Conservation (phyloP, 2,329 filamentous ascomycete species). For the Alternaria postmessia region DNA sequence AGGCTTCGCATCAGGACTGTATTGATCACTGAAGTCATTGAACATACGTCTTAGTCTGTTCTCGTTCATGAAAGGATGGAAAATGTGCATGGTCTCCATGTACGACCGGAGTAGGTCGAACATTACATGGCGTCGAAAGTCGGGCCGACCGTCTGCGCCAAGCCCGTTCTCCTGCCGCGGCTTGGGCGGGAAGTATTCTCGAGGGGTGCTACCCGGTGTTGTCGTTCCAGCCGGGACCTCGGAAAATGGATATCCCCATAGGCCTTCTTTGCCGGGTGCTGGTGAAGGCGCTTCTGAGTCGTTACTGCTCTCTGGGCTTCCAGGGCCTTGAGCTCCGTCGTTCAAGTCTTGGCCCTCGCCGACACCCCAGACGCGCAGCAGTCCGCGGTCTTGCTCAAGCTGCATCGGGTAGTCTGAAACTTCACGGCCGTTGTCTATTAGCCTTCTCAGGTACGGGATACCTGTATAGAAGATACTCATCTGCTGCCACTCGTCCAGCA, state of each 20-base stretch:
- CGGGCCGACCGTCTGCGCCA: conserved; percentile 61
- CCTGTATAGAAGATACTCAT: conserved; percentile 65
- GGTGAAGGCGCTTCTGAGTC: conserved; percentile 52
- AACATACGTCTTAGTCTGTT: conserved; percentile 62
- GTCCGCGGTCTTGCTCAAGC: conserved; percentile 75
- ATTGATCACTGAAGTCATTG: conserved; percentile 54
- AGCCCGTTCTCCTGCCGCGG: conserved; percentile 55
- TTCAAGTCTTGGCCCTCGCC: conserved; percentile 75
- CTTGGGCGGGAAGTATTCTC: conserved; percentile 39
- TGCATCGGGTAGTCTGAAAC: conserved; percentile 73
- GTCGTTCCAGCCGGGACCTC: conserved; percentile 47
- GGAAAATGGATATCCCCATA: conserved; percentile 60
- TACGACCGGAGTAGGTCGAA: conserved; percentile 63
- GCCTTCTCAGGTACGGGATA: conserved; percentile 61
- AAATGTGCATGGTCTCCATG: conserved; percentile 66
- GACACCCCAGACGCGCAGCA: conserved; percentile 77
- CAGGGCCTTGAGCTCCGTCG: conserved; percentile 53
- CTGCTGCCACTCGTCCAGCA: conserved; percentile 71
- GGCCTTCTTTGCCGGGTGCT: conserved; percentile 54
- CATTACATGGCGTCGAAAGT: conserved; percentile 62
- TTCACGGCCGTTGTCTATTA: conserved; percentile 72
- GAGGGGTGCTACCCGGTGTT: conserved; percentile 29
- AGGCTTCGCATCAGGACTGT: conserved; percentile 42
- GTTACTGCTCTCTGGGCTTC: conserved; percentile 46
- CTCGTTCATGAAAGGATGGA: conserved; percentile 71